Evolutionary conservation across 1,284 basidiomycete genomes (phyloP), one percentile per base, ranked within the genome.

Genomic region (Mycosarcoma maydis): DNA sequence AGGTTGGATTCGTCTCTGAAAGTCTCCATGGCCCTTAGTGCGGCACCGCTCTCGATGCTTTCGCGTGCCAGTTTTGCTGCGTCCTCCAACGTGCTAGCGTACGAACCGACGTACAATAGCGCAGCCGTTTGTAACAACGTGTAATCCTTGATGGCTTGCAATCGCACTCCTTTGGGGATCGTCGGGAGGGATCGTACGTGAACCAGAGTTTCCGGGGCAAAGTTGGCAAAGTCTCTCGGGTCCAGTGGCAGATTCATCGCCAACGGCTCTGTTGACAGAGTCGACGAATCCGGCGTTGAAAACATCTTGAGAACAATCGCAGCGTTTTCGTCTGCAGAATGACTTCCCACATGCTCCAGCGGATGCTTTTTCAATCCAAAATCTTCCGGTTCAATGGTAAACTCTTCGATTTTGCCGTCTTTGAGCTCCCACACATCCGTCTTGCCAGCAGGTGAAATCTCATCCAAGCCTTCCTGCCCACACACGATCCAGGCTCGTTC

Each of bases 401-500:
- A 70, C 39, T 80, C 74, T 11, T 14, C 40, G 23, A 81, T 75
- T n/a, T 49, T 19, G 22, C 69, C 72, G 4, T 66, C 22, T 7
- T 57, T 43, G 14, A 81, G 49, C 42, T 81, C 76, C 80, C 80
- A 81, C 7, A 78, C 90, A 83, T 88, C 87, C 10, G 94, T 95
- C n/a, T 90, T 87, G 0, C 95, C 95, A 7, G 74, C 5, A 89
- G 92, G 78, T 77, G 90, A 92, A 78, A 98, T 92, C 85, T 98
- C 95, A 82, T 98, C 95, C 38, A 98, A 86, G 1, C 88, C 88
- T 82, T 98, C 96, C 42, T 87, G 87, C 2, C 95, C 95, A 75
- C 94, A 98, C 0, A 98, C 95, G 32, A 98, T 93, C 73, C 96
- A 85, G 6, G 93, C 94, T 23, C 90, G 87, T 74, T 89, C 84